A percentile compares a stretch with the other conserved stretches of the same genome.
These are phyloP conservation scores for Xylariaceae sp. DNA, from an alignment of 2,329 filamentous ascomycete genomes.

Conservation along the genomic window DNA sequence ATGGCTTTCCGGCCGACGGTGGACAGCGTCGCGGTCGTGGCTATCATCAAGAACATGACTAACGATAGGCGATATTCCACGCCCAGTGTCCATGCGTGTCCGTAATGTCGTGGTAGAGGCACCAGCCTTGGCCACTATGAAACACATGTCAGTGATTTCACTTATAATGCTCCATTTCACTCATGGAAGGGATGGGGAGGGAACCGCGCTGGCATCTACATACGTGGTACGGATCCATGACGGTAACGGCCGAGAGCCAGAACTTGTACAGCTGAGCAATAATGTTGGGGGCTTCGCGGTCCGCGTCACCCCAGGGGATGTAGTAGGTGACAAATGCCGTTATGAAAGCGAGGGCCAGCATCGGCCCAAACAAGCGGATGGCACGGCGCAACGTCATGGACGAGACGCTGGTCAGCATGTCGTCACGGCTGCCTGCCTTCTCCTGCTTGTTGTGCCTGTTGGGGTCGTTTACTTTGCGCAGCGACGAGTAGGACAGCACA, in stretches of 20 bases:
- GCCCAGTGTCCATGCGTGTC: constrained; percentile 14
- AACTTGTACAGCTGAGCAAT: constrained; percentile 11
- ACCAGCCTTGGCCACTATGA: constrained; percentile 12
- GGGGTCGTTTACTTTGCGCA: constrained; percentile 14
- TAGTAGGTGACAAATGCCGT: constrained; percentile 15
- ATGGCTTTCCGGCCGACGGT: constrained; percentile 13
- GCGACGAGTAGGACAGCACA: constrained; percentile 14
- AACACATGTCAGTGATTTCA: constrained; percentile 9
- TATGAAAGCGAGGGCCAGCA: constrained; percentile 14
- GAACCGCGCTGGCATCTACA: constrained; percentile 6
- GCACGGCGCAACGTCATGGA: constrained; percentile 15
- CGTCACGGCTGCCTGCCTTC: constrained; percentile 10
- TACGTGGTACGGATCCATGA: constrained; percentile 15
- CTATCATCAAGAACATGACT: constrained; percentile 16
- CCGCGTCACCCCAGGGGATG: constrained; percentile 9
- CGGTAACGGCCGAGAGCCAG: constrained; percentile 13
- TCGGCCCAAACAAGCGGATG: constrained; percentile 15
- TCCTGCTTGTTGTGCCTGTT: constrained; percentile 8
- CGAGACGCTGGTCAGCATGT: constrained; percentile 12
- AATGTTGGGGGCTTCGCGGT: constrained; percentile 11
- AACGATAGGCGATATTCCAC: constrained; percentile 15
- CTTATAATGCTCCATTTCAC: constrained; percentile 2
- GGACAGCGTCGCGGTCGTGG: constrained; percentile 13
- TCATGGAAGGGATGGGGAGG: constrained; percentile 1
- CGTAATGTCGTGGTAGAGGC: constrained; percentile 10